Evolutionary conservation across 176 grass and related monocot species (phyloP), one percentile per base, ranked within the genome.

Genomic region (Poa pratensis): DNA sequence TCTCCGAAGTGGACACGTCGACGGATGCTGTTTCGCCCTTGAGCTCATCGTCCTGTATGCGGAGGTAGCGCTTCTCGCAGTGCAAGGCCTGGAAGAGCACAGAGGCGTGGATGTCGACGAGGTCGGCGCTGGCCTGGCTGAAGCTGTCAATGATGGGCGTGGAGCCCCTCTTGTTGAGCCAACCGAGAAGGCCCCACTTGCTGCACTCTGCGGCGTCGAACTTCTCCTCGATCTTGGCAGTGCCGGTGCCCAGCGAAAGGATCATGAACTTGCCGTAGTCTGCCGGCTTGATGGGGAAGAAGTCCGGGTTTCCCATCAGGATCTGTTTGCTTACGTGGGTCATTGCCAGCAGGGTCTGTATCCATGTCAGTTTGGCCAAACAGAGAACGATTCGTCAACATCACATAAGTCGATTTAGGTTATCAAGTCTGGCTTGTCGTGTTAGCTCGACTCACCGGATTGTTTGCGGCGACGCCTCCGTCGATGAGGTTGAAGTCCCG

Each of bases 401-500:
- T 60, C 58, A 13, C 22, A 60, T 11, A 62, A 64, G 60, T 64
- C 27, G 15, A 63, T 28, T 28, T 64, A 64, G 60, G 24, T 30
- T 64, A 30, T 64, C 60, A 28, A 30, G 1, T 15, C 13, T 13
- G 22, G 9, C 9, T 61, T 61, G 9, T 26, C n/a, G 55, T 59
- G 10, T 61, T 26, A 61, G 59, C 10, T 4, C 23, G 0, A 65
- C 50, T n/a, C 34, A 86, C 90, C 43, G 90, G 93, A 64, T 95
- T 92, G 84, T 95, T 95, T 7, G 92, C 92, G 0, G 87, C 92
- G 14, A 94, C 84, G 1, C 87, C 92, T 1, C 92, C 92, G 30
- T 95, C 90, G 17, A 90, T 74, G 71, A 95, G 93, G 62, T 95
- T 88, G 75, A 92, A 95, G 34, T 40, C 63, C 3, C 87, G 76